Base-by-base conservation (phyloP, 2,329 filamentous ascomycete species). In the Fusarium verticillioides region DNA sequence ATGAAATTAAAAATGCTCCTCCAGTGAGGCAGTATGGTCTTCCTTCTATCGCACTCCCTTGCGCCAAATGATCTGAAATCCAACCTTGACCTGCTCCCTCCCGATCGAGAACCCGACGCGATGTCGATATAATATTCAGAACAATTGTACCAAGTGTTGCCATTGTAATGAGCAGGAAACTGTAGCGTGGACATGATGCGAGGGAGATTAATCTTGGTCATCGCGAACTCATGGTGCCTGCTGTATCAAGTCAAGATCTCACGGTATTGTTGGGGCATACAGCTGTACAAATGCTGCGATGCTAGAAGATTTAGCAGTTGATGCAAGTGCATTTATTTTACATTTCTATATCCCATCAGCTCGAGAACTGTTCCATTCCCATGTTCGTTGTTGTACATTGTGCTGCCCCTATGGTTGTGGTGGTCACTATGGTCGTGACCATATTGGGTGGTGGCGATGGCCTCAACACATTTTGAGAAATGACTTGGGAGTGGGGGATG, bases 81-180 rank as follows among this genome's bases (percentile, higher is more conserved):
- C 36, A 52, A 11, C 16, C 8, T 28, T 28, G 4, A 23, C 16
- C 26, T 23, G 8, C 16, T 13, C n/a, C 9, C 7, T 16, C 12
- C 6, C 13, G 32, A 50, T 21, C 23, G 21, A 59, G 10, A 42
- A 43, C 28, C 18, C 13, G 34, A 30, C 21, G 42, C 46, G 40
- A 43, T n/a, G 4, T 18, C 39, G 43, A 70, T 43, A 42, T 13
- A 30, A 64, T 34, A 63, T 10, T 16, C 5, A 40, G 15, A 26
- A 54, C 52, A 49, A 23, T 42, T 37, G 15, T 47, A 59, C 44
- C 67, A 59, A 70, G 67, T 37, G 66, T 56, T 70, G 30, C 53
- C 36, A 28, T 49, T 49, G 9, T 19, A 16, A 16, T n/a, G 44
- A 32, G 26, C 5, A 18, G 12, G 42, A 21, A 47, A 40, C 16